Conservation (phyloP, 2,329 filamentous ascomycete genomes). For the Colletotrichum sp. region DNA sequence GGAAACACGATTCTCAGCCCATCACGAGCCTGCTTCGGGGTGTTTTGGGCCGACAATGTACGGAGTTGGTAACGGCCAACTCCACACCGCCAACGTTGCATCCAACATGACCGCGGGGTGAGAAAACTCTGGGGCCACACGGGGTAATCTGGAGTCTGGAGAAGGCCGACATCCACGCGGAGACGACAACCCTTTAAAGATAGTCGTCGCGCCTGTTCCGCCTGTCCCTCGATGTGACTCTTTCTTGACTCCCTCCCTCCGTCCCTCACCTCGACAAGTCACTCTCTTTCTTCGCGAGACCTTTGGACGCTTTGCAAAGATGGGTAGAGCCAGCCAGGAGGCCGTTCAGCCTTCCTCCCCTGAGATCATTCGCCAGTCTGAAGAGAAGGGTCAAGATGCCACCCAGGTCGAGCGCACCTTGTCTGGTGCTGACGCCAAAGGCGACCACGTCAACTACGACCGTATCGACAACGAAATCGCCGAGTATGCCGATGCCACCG, state of each 20-base stretch:
- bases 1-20: neutral
- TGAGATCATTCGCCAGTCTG: neutral
- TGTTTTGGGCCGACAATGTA: neutral
- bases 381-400: neutral
- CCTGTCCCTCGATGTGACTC: neutral
- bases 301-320: neutral
- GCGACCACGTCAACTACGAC: conserved; percentile 13
- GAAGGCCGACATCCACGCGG: neutral
- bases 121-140: conserved; percentile 1
- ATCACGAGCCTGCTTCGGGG: neutral
- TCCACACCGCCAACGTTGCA: neutral
- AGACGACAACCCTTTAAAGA: neutral
- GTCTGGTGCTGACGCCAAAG: conserved; percentile 10
- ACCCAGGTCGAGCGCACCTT: conserved; percentile 28
- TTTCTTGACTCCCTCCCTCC: neutral
- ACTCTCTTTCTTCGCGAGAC: neutral
- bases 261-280: neutral
- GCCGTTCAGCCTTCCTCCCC: neutral
- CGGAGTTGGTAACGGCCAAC: neutral
- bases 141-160: conserved; percentile 3
- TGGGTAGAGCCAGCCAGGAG: conserved; percentile 1
- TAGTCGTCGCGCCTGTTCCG: neutral
- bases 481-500: conserved; percentile 63
- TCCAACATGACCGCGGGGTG: neutral
- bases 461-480: conserved; percentile 72